Evolutionary conservation across 768 basidiomycete species (phyloP), one percentile per base, ranked within the genome.

Genomic region (Dentipellis sp.): DNA sequence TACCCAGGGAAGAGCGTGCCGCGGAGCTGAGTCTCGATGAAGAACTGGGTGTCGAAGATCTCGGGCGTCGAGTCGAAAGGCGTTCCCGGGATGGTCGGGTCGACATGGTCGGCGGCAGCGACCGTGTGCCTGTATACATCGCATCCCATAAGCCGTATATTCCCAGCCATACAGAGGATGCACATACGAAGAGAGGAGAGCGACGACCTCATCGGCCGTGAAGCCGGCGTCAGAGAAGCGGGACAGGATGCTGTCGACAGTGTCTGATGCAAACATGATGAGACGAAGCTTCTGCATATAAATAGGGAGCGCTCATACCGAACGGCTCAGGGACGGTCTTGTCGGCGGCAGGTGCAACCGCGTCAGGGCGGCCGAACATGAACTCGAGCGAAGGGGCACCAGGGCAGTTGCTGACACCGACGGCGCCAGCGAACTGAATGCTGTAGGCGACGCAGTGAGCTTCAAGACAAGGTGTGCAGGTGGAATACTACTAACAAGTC

Each of bases 401-500:
- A 40, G 67, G 56, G 56, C 72, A 74, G 54, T 71, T 72, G 38
- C 63, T 61, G 5, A 71, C 58, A 42, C 64, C 69, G 29, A 73
- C 66, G 14, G 67, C 67, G 48, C 64, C 63, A n/a, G 68, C 64
- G 45, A 71, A 68, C 51, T 69, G 71, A 52, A 71, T 70, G 58
- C 69, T 70, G 19, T 11, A 17, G 17, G 23, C 16, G 46, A 19
- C 4, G 8, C 37, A 23, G 11, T 36, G n/a, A 19, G 42, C n/a
- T 37, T 45, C 42, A 19, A 45, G 1, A 45, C 10, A n/a, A 7
- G 17, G 7, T 36, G 14, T 19, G 37, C 8, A 52, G 50, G 35
- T 17, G 12, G 34, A 35, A 35, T 22, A 29, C 7, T 17, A 67
- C 75, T 55, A 58, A 78, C 76, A 80, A 73, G 67, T 80, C 79